Percentiles rank a stretch among this genome's conserved stretches.
Evolutionary conservation across 768 basidiomycete species (phyloP).

Genomic region (Boletus barrowsii): DNA sequence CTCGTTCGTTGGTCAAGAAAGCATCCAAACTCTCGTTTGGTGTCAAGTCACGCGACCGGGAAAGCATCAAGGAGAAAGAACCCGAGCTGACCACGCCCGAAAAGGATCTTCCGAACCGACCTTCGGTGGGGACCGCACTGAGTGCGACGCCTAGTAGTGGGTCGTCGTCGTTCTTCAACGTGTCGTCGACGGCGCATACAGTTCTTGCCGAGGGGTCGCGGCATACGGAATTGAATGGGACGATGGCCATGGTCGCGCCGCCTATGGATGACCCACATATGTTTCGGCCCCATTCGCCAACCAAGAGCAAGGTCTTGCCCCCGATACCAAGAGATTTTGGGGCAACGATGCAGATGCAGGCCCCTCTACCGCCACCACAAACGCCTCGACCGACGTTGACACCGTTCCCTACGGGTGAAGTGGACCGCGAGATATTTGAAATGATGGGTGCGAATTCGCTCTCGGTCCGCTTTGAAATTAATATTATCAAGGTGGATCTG

Average conservation of each 20-base stretch:
- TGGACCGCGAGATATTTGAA: slow-evolving; percentile 68
- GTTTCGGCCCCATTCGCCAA: slow-evolving; percentile 47
- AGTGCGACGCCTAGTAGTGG: slow-evolving; percentile 70
- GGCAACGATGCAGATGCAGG: slow-evolving; percentile 18
- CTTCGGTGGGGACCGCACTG: slow-evolving; percentile 46
- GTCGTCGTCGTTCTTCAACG: slow-evolving; percentile 85
- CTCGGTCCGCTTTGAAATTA: slow-evolving; percentile 94
- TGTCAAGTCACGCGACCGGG: slow-evolving; percentile 50
- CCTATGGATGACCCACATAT: slow-evolving; percentile 29
- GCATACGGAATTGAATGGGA: slow-evolving; percentile 26
- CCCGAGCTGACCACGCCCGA: slow-evolving; percentile 38
- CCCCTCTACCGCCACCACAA: slow-evolving; percentile 15
- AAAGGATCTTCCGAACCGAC: slow-evolving; percentile 44
- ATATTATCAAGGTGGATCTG: slow-evolving; percentile 84
- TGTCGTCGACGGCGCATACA: slow-evolving; percentile 53
- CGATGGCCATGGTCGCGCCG: slow-evolving; percentile 11
- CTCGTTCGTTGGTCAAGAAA: slow-evolving; percentile 65
- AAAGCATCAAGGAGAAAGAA: slow-evolving; percentile 45
- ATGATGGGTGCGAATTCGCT: slow-evolving; percentile 71
- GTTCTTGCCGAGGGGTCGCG: slow-evolving; percentile 35
- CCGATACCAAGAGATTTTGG: slow-evolving; percentile 77
- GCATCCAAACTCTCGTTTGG: slow-evolving; percentile 78
- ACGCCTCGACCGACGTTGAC: slow-evolving; percentile 41
- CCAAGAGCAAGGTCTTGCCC: slow-evolving; percentile 65
- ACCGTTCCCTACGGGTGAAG: slow-evolving; percentile 63